These are phyloP conservation scores for Penicillium bovifimosum DNA, from an alignment of 495 filamentous ascomycete species.

Conservation along the genomic window DNA sequence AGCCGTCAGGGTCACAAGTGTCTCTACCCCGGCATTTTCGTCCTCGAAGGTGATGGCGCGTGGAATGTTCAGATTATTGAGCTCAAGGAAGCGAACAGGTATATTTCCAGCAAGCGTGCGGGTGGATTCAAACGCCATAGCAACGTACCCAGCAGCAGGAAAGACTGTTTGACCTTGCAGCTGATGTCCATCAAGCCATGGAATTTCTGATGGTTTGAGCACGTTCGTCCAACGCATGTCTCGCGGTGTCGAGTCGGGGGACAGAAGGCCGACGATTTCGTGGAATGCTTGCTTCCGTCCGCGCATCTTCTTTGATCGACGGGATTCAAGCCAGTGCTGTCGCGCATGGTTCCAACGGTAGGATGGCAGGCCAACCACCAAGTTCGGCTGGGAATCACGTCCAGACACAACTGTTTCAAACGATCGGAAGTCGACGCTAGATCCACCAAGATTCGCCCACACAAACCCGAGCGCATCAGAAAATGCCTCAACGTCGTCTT, in stretches of 20 bases:
- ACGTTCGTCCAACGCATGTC: slow-evolving; percentile 28
- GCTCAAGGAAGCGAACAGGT: neutral
- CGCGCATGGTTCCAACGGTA: slow-evolving; percentile 46
- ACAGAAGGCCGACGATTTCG: slow-evolving; percentile 22
- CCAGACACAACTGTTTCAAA: neutral
- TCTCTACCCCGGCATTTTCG: neutral
- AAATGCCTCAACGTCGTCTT: slow-evolving; percentile 33
- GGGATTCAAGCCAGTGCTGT: slow-evolving; percentile 42
- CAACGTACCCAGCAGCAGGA: slow-evolving; percentile 53
- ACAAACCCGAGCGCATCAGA: slow-evolving; percentile 41
- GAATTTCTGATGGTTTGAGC: slow-evolving; percentile 22
- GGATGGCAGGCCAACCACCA: slow-evolving; percentile 29
- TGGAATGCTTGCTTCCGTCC: slow-evolving; percentile 8
- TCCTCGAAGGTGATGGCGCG: slow-evolving; percentile 2
- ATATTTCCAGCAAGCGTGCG: neutral
- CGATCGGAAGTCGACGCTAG: neutral
- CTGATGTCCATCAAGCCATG: slow-evolving; percentile 33
- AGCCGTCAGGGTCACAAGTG: no score
- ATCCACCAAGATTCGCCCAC: slow-evolving; percentile 28
- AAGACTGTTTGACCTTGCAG: slow-evolving; percentile 43
- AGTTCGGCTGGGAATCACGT: neutral
- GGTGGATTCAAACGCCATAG: slow-evolving; percentile 52
- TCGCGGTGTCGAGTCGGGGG: slow-evolving; percentile 1
- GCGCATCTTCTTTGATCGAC: slow-evolving; percentile 22
- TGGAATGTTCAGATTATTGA: neutral